Percentiles rank a stretch among this genome's conserved stretches.
phyloP scores from a whole-genome alignment of 2,329 filamentous ascomycete species.

The Scedosporium dehoogii region DNA sequence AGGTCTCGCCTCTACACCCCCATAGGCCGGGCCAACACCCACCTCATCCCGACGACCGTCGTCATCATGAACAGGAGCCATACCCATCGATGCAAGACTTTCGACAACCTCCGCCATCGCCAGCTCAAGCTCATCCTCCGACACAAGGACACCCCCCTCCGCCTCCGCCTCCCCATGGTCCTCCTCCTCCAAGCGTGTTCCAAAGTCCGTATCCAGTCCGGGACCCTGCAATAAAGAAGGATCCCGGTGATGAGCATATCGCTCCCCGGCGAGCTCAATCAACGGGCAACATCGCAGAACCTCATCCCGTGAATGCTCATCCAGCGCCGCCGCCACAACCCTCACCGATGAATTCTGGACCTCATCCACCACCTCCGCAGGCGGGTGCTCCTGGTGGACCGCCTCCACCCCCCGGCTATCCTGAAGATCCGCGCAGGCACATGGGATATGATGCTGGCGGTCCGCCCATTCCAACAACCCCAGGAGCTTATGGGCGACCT shows the following conservation, averaged over 20 bases:
- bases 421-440: slow-evolving; percentile 39
- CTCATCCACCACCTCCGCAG: slow-evolving; percentile 12
- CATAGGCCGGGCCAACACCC: slow-evolving; percentile 19
- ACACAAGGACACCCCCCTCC: not conserved
- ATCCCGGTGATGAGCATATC: slow-evolving; percentile 37
- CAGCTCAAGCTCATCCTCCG: slow-evolving; percentile 3
- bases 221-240: slow-evolving; percentile 47
- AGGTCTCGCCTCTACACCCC: slow-evolving; percentile 16
- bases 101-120: slow-evolving; percentile 23
- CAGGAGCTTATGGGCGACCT: slow-evolving; percentile 27
- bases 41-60: slow-evolving; percentile 38
- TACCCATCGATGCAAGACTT: slow-evolving; percentile 46
- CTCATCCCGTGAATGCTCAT: slow-evolving; percentile 12
- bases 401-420: slow-evolving; percentile 23
- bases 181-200: slow-evolving; percentile 1
- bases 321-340: slow-evolving; percentile 19
- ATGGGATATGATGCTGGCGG: slow-evolving; percentile 43
- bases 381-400: slow-evolving; percentile 8
- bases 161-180: not conserved
- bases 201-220: slow-evolving; percentile 23
- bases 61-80: slow-evolving; percentile 45
- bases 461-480: slow-evolving; percentile 32
- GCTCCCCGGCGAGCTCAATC: slow-evolving; percentile 42
- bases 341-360: slow-evolving; percentile 18
- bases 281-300: slow-evolving; percentile 32